Conservation (phyloP, 2,329 filamentous ascomycete species). For the Botrytis fragariae region DNA sequence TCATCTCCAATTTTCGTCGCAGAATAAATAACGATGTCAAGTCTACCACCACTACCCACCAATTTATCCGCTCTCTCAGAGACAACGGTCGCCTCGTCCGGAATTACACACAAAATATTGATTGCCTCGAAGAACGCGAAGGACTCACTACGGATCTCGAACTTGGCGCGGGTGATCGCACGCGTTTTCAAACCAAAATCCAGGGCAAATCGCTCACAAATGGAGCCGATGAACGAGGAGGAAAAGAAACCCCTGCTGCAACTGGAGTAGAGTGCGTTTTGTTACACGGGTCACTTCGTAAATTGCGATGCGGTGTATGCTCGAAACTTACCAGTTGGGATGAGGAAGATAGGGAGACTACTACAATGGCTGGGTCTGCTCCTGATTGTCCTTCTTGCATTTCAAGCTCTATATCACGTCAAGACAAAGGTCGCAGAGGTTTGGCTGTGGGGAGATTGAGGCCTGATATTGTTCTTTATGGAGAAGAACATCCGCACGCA, state of each 20-base stretch:
- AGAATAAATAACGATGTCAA: slow-evolving; percentile 57
- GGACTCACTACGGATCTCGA: slow-evolving; percentile 62
- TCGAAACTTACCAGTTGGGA: slow-evolving; percentile 59
- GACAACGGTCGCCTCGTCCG: slow-evolving; percentile 66
- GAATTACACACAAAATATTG: slow-evolving; percentile 75
- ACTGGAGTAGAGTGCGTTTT: slow-evolving; percentile 53
- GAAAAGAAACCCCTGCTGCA: slow-evolving; percentile 28
- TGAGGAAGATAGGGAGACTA: slow-evolving; percentile 45
- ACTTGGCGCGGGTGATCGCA: slow-evolving; percentile 59
- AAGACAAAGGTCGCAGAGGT: slow-evolving; percentile 64
- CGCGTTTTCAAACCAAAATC: slow-evolving; percentile 54
- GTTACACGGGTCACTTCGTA: slow-evolving; percentile 66
- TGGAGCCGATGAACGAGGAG: slow-evolving; percentile 34
- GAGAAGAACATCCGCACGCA: slow-evolving; percentile 68
- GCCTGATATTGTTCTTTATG: slow-evolving; percentile 72
- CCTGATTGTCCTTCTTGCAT: slow-evolving; percentile 66
- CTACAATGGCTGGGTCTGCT: slow-evolving; percentile 58
- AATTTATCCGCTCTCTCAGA: slow-evolving; percentile 65
- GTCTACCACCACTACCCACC: slow-evolving; percentile 62
- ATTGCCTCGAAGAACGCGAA: slow-evolving; percentile 69
- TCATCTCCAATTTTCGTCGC: slow-evolving; percentile 64
- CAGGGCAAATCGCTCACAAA: slow-evolving; percentile 40
- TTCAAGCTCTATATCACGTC: slow-evolving; percentile 58
- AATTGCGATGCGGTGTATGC: slow-evolving; percentile 63
- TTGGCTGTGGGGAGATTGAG: slow-evolving; percentile 66